Evolutionary conservation across 768 basidiomycete genomes (phyloP), one percentile per base, ranked within the genome.

Genomic region (Hygrophoropsis aurantiaca): DNA sequence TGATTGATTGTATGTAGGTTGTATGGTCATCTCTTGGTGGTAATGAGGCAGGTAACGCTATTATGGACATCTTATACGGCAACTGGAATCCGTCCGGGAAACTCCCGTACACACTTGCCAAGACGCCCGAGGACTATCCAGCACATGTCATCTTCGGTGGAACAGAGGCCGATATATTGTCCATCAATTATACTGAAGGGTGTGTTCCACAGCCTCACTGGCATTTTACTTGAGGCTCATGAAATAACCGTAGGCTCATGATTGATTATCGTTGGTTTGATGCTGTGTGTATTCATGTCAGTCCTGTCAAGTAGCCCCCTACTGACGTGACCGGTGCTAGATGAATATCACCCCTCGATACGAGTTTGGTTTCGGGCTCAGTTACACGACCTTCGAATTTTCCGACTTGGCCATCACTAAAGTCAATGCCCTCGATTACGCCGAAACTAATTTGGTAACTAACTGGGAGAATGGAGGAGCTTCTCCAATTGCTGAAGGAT

Each of bases 301-400:
- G 18, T 39, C n/a, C 8, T 11, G 39, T 16, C 15, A 10, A 38
- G 21, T 20, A 58, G 71, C 7, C 10, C 7, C 19, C 40, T 8
- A 18, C 10, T 24, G 45, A 38, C 32, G 13, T 20, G 40, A 32
- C 62, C 25, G 65, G 25, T 33, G 34, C 15, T 34, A 82, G 75
- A 72, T 75, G 58, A 75, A 80, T 46, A 86, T 87, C 51, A 73
- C 71, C 6, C 87, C 87, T 11, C 83, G 84, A 26, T 88, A 79
- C 60, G 85, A 87, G 60, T 94, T 94, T 61, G 90, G 90, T 3
- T 91, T 82, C 60, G 90, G 90, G 1, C 62, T 91, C 52, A 84
- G 81, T 44, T 94, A 93, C 70, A 88, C 90, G 36, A 74, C 64
- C 3, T 94, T 92, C 67, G 61, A 74, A 20, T 90, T 88, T 60